Percentiles rank a stretch among this genome's conserved stretches.
Evolutionary conservation across 345 rosid genomes (phyloP).

Genomic region (Dovyalis caffra): DNA sequence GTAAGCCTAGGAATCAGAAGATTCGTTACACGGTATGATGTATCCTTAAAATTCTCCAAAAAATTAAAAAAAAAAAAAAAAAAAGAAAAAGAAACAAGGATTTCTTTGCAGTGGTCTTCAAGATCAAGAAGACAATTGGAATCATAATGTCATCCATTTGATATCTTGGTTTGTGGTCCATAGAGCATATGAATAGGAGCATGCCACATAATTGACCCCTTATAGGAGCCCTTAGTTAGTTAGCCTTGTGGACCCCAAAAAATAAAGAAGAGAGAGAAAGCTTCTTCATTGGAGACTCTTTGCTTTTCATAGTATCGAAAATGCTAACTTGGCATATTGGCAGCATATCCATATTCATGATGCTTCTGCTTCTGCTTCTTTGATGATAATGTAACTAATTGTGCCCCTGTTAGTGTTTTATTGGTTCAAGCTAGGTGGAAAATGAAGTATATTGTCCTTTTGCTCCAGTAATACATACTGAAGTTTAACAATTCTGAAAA

Average conservation of each 20-base stretch:
- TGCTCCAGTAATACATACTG: background rate
- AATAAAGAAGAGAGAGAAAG: background rate
- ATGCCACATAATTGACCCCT: background rate
- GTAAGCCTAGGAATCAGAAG: background rate
- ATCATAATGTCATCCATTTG: background rate
- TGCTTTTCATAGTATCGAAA: background rate
- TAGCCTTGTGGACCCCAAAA: background rate
- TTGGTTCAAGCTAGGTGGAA: background rate
- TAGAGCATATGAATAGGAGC: background rate
- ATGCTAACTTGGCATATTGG: background rate
- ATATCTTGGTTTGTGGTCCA: background rate
- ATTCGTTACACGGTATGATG: background rate
- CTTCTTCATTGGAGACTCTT: background rate
- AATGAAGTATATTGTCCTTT: background rate
- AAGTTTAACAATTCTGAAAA: slow-evolving; percentile 17
- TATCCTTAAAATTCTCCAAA: background rate
- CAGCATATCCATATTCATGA: background rate
- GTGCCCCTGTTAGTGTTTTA: background rate
- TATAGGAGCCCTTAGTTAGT: background rate
- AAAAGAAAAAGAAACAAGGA: background rate
- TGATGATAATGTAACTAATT: background rate
- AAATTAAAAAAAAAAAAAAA: too few relatives aligned
- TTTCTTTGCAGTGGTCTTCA: background rate
- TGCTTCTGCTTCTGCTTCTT: background rate
- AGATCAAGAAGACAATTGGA: background rate